Conservation (phyloP, 2,329 filamentous ascomycete genomes). For the Beauveria sp. region DNA sequence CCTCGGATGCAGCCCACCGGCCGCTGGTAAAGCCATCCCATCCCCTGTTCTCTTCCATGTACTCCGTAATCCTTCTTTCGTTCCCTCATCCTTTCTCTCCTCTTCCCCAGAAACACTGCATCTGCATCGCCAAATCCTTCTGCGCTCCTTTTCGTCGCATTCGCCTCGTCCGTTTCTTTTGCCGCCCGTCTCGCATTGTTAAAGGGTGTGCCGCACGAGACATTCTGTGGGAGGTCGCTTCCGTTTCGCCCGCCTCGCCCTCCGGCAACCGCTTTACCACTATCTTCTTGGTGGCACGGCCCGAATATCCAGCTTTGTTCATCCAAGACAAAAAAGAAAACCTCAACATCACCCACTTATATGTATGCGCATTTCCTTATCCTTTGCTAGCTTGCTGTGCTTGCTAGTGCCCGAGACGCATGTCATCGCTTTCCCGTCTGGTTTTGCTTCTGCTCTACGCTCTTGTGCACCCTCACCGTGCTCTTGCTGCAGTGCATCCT, state of each 20-base stretch:
- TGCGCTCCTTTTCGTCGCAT: not conserved
- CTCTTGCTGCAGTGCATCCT: not conserved
- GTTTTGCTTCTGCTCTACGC: constrained; percentile 1
- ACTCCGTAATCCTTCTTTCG: not conserved
- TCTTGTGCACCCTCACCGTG: not conserved
- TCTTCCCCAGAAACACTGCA: not conserved
- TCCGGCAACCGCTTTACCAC: not conserved
- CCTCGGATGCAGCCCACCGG: not conserved
- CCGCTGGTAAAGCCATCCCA: no score
- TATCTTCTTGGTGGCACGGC: not conserved
- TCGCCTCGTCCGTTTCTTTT: constrained; percentile 1
- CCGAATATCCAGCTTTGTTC: not conserved
- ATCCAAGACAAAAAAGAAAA: constrained; percentile 6
- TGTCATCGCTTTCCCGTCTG: not conserved
- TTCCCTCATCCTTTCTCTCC: not conserved
- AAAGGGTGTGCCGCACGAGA: constrained; percentile 1
- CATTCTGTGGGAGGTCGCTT: not conserved
- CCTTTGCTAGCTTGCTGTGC: not conserved
- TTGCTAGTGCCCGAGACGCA: constrained; percentile 6
- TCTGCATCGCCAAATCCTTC: not conserved
- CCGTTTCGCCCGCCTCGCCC: not conserved
- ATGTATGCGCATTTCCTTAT: not conserved
- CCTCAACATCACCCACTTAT: not conserved
- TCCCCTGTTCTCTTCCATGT: no score
- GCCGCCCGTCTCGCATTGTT: not conserved